Base-by-base conservation (phyloP, 129 eudicot genomes). In the Ambrosia trifida region DNA sequence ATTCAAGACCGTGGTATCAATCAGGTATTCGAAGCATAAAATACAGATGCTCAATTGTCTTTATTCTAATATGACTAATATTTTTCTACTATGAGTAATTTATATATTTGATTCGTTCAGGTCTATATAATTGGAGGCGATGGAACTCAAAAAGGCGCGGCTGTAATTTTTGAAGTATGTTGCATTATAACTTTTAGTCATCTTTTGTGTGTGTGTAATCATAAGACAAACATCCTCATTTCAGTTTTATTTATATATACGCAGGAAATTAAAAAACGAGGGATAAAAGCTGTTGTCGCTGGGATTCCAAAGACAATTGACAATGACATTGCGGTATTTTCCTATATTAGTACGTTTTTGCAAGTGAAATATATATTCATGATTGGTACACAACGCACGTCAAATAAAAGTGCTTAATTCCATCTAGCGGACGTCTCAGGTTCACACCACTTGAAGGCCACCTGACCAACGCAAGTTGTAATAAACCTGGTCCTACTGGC, bases 1-100 rank as follows among this genome's bases (percentile, higher is more conserved):
- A 91, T 91, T 79, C 96, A 91, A 76, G 97, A 88, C 78, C 92
- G 97, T 66, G 96, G 96, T 72, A 86, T 91, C 62, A 91, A 91
- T 80, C 97, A 91, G 90, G 97, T 84, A 30, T 51, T 71, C 9
- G 31, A 75, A 44, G 58, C 44, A 72, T 44, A 32, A 79, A 59
- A 24, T 46, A 41, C 33, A 19, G 19, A 68, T 68, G 46, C 10
- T 31, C 49, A 8, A 30, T 69, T 8, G 43, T 68, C 20, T n/a
- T 35, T 30, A 45, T 62, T 30, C 13, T 32, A n/a, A 11, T 36
- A 43, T 75, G 47, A 58, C 46, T 47, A 59, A 14, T 60, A 35
- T 35, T 44, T 32, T 56, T 44, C 43, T 17, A 54, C n/a, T 74
- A 68, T 31, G 61, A 7, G 10, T 76, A 30, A 62, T 51, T 79